Evolutionary conservation across 148 eudicot genomes (phyloP).

Genomic region (Agrostemma githago): DNA sequence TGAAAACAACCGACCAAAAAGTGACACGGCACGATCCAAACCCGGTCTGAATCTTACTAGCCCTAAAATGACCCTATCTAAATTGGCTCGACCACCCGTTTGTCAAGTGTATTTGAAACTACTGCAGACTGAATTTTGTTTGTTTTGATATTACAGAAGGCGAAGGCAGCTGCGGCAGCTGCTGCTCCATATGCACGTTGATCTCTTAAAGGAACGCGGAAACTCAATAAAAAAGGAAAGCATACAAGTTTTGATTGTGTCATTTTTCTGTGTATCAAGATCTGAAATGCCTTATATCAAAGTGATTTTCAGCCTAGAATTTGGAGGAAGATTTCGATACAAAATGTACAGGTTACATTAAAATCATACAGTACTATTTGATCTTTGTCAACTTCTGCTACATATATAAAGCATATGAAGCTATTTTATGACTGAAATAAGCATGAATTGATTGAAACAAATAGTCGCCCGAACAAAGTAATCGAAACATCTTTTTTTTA

Average conservation of each 20-base stretch:
- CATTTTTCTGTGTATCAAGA: not conserved
- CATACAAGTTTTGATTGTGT: not conserved
- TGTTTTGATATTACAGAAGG: constrained; percentile 18
- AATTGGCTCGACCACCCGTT: too few relatives aligned
- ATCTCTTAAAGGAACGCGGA: not conserved
- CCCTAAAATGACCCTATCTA: too few relatives aligned
- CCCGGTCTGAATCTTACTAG: too few relatives aligned
- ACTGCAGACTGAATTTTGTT: not conserved
- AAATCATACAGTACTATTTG: too few relatives aligned
- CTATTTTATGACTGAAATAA: too few relatives aligned
- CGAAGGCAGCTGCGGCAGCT: constrained; percentile 16
- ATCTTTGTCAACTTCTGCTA: too few relatives aligned
- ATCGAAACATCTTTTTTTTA: too few relatives aligned
- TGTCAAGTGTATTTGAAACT: not conserved
- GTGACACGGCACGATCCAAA: too few relatives aligned
- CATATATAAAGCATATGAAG: too few relatives aligned
- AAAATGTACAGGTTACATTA: not conserved
- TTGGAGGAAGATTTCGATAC: not conserved
- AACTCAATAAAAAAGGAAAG: not conserved
- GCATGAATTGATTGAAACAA: too few relatives aligned
- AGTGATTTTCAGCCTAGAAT: not conserved
- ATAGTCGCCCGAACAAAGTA: too few relatives aligned
- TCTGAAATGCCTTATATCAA: not conserved
- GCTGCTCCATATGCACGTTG: constrained; percentile 12
- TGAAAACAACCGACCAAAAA: too few relatives aligned